These are phyloP conservation scores for Bretschneidera sinensis DNA, from an alignment of 345 rosid genomes.

Conservation along the genomic window DNA sequence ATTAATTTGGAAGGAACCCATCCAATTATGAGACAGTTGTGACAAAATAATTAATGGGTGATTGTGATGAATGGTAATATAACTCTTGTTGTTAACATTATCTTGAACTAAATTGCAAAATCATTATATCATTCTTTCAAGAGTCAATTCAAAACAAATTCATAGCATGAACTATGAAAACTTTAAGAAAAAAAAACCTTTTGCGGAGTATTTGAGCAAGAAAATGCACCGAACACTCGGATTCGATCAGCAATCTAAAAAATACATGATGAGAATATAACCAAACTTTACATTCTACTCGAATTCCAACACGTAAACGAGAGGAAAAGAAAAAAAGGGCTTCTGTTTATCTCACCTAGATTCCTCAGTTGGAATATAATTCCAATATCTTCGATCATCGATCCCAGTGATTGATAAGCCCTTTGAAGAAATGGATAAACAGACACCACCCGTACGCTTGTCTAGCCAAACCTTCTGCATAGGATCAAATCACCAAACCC, in stretches of 20 bases:
- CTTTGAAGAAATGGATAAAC: slow-evolving; percentile 61
- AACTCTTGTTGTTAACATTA: no score
- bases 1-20: no score
- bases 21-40: no score
- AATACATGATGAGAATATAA: slow-evolving; percentile 21
- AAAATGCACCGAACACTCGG: slow-evolving; percentile 16
- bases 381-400: slow-evolving; percentile 96
- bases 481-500: no score
- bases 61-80: no score
- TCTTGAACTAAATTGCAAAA: no score
- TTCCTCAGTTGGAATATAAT: slow-evolving; percentile 66
- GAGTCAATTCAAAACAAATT: neutral
- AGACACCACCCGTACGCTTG: slow-evolving; percentile 60
- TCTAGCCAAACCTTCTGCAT: slow-evolving; percentile 90
- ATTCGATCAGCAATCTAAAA: slow-evolving; percentile 23
- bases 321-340: neutral
- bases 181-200: slow-evolving; percentile 19
- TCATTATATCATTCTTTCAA: neutral
- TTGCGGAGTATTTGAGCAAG: slow-evolving; percentile 21
- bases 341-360: slow-evolving; percentile 57
- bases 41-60: no score
- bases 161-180: neutral
- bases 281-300: slow-evolving; percentile 11
- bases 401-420: slow-evolving; percentile 76
- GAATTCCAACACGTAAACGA: neutral